A percentile compares a stretch with the other conserved stretches of the same genome.
These are phyloP conservation scores for Fagus sylvatica DNA, from an alignment of 306 rosid genomes.

Conservation along the genomic window DNA sequence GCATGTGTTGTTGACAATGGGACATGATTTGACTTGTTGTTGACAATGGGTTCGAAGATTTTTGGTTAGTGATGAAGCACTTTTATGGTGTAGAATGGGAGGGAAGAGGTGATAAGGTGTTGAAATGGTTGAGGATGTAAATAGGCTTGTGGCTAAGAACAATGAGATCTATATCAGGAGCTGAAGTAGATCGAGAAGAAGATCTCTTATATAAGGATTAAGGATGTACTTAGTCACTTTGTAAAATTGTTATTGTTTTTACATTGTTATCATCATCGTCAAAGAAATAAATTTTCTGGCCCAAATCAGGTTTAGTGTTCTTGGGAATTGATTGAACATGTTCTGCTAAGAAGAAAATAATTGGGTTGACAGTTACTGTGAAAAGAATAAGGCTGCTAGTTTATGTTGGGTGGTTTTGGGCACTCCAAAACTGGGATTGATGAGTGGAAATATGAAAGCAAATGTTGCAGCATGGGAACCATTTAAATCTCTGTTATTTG, in stretches of 20 bases:
- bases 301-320: background rate
- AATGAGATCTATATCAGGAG: slow-evolving; percentile 11
- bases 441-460: background rate
- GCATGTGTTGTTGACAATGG: background rate
- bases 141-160: background rate
- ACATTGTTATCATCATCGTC: background rate
- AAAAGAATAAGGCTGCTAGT: background rate
- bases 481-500: background rate
- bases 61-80: background rate
- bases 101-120: background rate
- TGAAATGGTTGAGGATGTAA: background rate
- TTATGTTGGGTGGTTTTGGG: background rate
- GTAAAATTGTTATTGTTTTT: background rate
- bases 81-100: slow-evolving; percentile 3
- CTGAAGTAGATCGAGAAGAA: background rate
- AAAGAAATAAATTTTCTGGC: background rate
- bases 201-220: no score
- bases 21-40: background rate
- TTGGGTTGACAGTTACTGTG: background rate
- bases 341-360: background rate
- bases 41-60: background rate
- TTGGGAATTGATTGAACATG: background rate
- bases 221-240: background rate
- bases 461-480: background rate
- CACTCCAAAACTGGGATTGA: background rate